phyloP scores from a whole-genome alignment of 2,329 filamentous ascomycete genomes.

The Neoarthrinium moseri region DNA sequence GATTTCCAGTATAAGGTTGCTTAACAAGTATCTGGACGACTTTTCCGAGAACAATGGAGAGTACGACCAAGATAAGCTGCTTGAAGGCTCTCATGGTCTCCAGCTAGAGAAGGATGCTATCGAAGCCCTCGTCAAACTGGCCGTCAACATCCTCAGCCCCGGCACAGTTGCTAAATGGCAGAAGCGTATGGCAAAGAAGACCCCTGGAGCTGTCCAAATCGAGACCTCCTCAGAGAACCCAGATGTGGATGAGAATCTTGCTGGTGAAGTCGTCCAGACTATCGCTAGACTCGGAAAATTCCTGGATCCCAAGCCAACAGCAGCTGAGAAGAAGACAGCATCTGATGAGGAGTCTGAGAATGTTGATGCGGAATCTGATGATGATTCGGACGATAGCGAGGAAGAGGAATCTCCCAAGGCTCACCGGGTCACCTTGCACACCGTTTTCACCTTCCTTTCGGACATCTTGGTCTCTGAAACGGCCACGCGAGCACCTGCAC shows the following conservation, averaged over 20 bases:
- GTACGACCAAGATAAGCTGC: conserved; percentile 52
- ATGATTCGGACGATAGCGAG: conserved; percentile 33
- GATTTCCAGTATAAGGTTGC: conserved; percentile 69
- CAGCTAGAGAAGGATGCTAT: conserved; percentile 64
- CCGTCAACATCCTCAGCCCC: conserved; percentile 31
- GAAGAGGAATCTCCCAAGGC: conserved; percentile 41
- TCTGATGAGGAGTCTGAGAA: conserved; percentile 43
- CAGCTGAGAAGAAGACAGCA: conserved; percentile 39
- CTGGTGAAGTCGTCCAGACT: conserved; percentile 75
- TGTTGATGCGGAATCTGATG: conserved; percentile 37
- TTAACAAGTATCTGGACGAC: conserved; percentile 77
- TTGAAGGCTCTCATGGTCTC: conserved; percentile 71
- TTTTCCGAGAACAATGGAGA: conserved; percentile 65
- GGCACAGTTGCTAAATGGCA: conserved; percentile 33
- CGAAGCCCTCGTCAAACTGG: conserved; percentile 47
- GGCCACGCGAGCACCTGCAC: conserved; percentile 58
- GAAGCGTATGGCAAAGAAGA: conserved; percentile 23
- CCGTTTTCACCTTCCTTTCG: conserved; percentile 76
- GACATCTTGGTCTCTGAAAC: conserved; percentile 77
- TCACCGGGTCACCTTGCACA: conserved; percentile 51
- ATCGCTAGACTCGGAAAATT: conserved; percentile 75
- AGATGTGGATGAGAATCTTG: conserved; percentile 68
- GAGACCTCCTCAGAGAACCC: conserved; percentile 7
- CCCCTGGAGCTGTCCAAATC: conserved; percentile 6
- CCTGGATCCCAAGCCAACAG: conserved; percentile 58